These are phyloP conservation scores for Eucalyptus dawsonii DNA, from an alignment of 345 rosid species.

Conservation along the genomic window DNA sequence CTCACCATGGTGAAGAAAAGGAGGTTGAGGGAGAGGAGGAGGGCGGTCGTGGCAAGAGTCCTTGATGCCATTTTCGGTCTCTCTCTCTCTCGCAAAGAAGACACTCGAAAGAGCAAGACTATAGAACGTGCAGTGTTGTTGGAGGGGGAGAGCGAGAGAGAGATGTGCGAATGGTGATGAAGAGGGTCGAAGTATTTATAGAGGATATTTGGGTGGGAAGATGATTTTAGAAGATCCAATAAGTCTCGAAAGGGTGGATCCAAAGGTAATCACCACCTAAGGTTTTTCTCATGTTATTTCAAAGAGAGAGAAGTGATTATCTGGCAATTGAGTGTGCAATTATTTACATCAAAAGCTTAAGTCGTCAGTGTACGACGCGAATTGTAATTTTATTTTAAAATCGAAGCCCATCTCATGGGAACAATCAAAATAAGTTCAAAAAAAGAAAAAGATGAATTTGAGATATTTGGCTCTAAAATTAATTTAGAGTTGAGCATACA, in stretches of 20 bases:
- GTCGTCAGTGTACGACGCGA: fast-evolving
- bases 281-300: background rate
- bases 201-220: background rate
- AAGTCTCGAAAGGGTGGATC: background rate
- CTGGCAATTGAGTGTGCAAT: background rate
- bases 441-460: background rate
- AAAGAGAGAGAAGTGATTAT: background rate
- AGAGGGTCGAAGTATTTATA: background rate
- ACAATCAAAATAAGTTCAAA: background rate
- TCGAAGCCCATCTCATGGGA: background rate
- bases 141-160: background rate
- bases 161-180: background rate
- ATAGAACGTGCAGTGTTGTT: background rate
- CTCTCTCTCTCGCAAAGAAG: background rate
- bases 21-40: conserved; percentile 45
- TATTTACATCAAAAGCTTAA: background rate
- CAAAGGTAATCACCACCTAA: background rate
- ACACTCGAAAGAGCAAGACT: background rate
- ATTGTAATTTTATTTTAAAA: background rate
- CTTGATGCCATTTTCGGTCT: background rate
- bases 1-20: conserved; percentile 59
- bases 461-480: background rate
- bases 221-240: background rate
- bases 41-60: conserved; percentile 16
- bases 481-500: background rate